Conservation (phyloP, 2,329 filamentous ascomycete species). For the Hansfordia pulvinata region DNA sequence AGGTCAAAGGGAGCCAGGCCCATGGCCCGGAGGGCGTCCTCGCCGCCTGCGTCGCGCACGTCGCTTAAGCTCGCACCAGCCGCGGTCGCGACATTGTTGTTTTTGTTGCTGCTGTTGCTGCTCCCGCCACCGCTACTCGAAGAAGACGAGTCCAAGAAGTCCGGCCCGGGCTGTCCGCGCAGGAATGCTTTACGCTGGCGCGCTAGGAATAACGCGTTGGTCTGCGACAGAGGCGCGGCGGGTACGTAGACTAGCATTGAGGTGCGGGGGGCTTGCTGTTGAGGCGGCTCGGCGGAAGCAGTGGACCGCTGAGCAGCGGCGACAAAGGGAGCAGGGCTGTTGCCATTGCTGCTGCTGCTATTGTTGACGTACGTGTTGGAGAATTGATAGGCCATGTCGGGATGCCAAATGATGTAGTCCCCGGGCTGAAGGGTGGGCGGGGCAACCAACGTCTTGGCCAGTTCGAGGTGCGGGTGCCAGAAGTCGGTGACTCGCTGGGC, state of each 20-base stretch:
- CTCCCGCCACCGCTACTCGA: constrained; percentile 31
- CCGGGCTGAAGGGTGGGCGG: constrained; percentile 38
- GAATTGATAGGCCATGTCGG: constrained; percentile 42
- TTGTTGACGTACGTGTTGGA: constrained; percentile 20
- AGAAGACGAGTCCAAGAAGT: constrained; percentile 41
- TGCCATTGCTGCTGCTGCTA: constrained; percentile 18
- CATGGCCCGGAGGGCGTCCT: constrained; percentile 41
- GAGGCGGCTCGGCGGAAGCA: constrained; percentile 4
- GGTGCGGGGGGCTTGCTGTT: constrained; percentile 11
- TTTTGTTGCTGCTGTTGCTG: no score
- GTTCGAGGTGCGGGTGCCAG: constrained; percentile 42
- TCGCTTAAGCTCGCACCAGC: no score
- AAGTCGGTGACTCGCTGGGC: constrained; percentile 42
- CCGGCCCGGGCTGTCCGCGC: constrained; percentile 37
- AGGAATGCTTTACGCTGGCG: constrained; percentile 43
- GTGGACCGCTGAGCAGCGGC: constrained; percentile 2
- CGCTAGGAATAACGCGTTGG: constrained; percentile 41
- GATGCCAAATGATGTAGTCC: constrained; percentile 46
- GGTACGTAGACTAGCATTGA: constrained; percentile 42
- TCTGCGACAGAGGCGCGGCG: constrained; percentile 41
- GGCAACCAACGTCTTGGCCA: constrained; percentile 39
- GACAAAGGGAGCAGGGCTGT: constrained; percentile 13
- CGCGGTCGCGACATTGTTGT: no score
- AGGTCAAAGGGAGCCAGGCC: constrained; percentile 37
- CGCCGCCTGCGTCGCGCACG: constrained; percentile 34